A percentile compares a stretch with the other conserved stretches of the same genome.
Evolutionary conservation across 805 yeast species (phyloP).

Genomic region (Clavispora fructus): DNA sequence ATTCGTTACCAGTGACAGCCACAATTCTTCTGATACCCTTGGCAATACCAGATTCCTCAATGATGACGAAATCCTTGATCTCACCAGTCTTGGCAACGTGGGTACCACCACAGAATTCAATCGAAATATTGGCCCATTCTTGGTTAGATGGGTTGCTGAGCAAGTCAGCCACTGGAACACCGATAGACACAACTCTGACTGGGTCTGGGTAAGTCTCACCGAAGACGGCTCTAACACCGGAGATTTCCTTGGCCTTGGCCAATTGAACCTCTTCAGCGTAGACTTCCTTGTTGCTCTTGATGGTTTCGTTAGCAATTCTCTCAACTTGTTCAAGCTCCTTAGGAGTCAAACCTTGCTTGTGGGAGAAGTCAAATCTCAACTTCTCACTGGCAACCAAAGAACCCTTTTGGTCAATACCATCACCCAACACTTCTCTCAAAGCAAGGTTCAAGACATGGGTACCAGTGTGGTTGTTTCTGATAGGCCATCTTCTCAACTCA

Average conservation of each 20-base stretch:
- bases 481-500: slow-evolving; percentile 91
- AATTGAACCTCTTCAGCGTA: slow-evolving; percentile 81
- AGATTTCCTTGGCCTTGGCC: slow-evolving; percentile 64
- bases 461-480: slow-evolving; percentile 97
- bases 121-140: slow-evolving; percentile 73
- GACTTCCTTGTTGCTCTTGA: slow-evolving; percentile 66
- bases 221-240: slow-evolving; percentile 92
- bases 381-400: slow-evolving; percentile 94
- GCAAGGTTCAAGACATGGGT: slow-evolving; percentile 93
- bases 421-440: slow-evolving; percentile 80
- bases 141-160: slow-evolving; percentile 62
- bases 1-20: slow-evolving; percentile 90
- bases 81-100: slow-evolving; percentile 92
- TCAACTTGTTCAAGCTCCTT: slow-evolving; percentile 75
- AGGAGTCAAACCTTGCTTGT: slow-evolving; percentile 75
- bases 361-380: slow-evolving; percentile 92
- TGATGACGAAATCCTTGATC: slow-evolving; percentile 81
- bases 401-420: slow-evolving; percentile 90
- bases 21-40: slow-evolving; percentile 98
- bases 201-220: slow-evolving; percentile 99
- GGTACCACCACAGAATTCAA: slow-evolving; percentile 99
- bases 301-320: slow-evolving; percentile 61
- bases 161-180: slow-evolving; percentile 81
- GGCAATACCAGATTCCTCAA: slow-evolving; percentile 97
- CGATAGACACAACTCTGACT: slow-evolving; percentile 95